Conservation (phyloP, 176 grass and related monocot genomes). For the Tillandsia fasciculata region DNA sequence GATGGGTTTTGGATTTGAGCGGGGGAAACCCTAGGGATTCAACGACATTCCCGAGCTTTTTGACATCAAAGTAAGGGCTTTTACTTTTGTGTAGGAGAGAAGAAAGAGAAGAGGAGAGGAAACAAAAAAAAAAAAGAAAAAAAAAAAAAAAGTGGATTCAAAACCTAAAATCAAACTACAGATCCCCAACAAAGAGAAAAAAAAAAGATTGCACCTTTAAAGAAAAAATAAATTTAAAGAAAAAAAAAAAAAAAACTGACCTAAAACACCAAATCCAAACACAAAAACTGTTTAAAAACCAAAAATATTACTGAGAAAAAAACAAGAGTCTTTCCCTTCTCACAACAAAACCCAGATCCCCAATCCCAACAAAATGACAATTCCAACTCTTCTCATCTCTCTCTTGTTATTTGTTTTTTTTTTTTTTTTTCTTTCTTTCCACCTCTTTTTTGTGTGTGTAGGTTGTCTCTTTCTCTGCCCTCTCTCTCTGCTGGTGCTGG, state of each 20-base stretch:
- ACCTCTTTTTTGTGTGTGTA: no score
- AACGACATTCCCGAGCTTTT: constrained; percentile 2
- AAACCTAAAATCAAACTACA: background rate
- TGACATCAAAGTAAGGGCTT: background rate
- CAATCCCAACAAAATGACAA: constrained; percentile 14
- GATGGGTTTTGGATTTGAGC: background rate
- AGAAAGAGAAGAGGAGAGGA: background rate
- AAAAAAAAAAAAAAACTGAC: background rate
- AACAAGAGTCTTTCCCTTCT: constrained; percentile 14
- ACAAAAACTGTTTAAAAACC: background rate
- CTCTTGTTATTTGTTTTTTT: constrained; percentile 7
- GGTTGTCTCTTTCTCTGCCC: background rate
- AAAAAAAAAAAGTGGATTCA: background rate
- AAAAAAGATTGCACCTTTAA: background rate
- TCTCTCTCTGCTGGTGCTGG: background rate
- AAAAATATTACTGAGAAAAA: background rate
- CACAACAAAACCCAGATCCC: constrained; percentile 35
- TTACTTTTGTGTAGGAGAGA: constrained; percentile 1
- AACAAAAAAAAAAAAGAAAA: background rate
- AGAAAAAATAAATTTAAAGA: background rate
- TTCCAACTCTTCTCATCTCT: background rate
- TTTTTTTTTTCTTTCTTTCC: background rate
- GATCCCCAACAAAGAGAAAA: background rate
- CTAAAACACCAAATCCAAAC: background rate
- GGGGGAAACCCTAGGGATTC: constrained; percentile 9